Evolutionary conservation across 805 yeast species (phyloP), one percentile per base, ranked within the genome.

Genomic region (Metschnikowia similis): DNA sequence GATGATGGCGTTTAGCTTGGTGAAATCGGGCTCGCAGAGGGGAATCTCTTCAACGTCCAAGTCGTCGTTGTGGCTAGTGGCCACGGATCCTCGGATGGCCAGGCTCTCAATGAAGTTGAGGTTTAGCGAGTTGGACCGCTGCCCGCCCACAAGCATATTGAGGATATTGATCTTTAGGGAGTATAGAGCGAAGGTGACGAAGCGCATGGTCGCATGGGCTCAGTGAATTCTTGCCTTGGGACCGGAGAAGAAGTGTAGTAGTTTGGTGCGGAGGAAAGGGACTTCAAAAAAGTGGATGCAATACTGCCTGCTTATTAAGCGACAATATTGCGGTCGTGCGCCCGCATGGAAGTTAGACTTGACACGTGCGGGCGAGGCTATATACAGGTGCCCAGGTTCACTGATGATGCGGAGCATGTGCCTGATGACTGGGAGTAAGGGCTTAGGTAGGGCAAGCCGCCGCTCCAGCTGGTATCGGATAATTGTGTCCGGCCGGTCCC

Each of bases 131-230:
- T 64, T 60, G 27, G 66, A 60, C 45, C 76, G 61, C 45, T 69
- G 63, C 47, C 61, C 65, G 45, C 63, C 57, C 35, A 73, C 67
- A 26, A 73, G 51, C 30, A 71, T 58, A 44, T 65, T 71, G 41
- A 73, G 59, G 35, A 72, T 49, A 50, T 73, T 73, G 41, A 69
- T 57, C 55, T 72, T 72, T 41, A 73, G 57, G 37, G 67, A 55
- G 51, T 72, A 72, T 44, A 73, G 51, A 13, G 67, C 50, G 47
- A 69, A 59, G 32, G 68, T 57, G 14, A 70, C 50, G 37, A 70
- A 53, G 54, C 67, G 67, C 77, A 72, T 72, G 8, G 31, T 17
- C 6, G 11, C 6, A 28, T 17, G 28, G 8, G 31, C 8, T 21
- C 21, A 21, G 21, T 5, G 21, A 5, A 21, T 21, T 21, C 21